Percentiles rank a stretch among this genome's conserved stretches.
phyloP scores from a whole-genome alignment of 2,329 filamentous ascomycete species.

The Hypomyces rosellus region DNA sequence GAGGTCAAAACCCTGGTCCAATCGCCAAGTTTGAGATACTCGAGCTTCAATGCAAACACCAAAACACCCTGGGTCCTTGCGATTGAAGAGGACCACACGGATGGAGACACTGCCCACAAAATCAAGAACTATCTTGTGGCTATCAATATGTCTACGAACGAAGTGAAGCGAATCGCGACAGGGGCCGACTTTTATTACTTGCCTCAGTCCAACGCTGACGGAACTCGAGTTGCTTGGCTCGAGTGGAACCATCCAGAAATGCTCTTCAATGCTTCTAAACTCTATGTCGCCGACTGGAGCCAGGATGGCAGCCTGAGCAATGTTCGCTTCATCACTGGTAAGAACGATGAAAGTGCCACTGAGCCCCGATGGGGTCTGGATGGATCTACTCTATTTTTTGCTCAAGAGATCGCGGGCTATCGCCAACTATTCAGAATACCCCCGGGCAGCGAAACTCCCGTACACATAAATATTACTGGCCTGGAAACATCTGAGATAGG shows the following conservation, averaged over 20 bases:
- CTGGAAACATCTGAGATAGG: slow-evolving; percentile 38
- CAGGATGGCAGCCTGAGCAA: slow-evolving; percentile 25
- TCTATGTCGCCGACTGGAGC: slow-evolving; percentile 39
- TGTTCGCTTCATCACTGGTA: slow-evolving; percentile 34
- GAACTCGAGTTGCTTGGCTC: slow-evolving; percentile 42
- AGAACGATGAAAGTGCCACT: slow-evolving; percentile 35
- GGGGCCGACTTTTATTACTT: slow-evolving; percentile 48
- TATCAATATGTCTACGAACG: slow-evolving; percentile 35
- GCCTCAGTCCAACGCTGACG: slow-evolving; percentile 42
- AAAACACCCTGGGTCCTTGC: slow-evolving; percentile 39
- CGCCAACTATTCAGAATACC: slow-evolving; percentile 40
- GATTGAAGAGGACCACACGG: slow-evolving; percentile 44
- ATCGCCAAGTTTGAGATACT: slow-evolving; percentile 33
- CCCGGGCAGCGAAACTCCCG: slow-evolving; percentile 20
- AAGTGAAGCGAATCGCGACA: slow-evolving; percentile 32
- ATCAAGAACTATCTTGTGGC: slow-evolving; percentile 35
- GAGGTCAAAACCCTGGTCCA: slow-evolving; percentile 28
- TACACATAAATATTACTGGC: slow-evolving; percentile 28
- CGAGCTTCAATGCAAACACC: slow-evolving; percentile 39
- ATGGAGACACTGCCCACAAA: slow-evolving; percentile 23
- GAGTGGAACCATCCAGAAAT: slow-evolving; percentile 50
- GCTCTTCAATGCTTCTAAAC: slow-evolving; percentile 41
- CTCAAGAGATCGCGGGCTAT: slow-evolving; percentile 39
- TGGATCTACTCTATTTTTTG: slow-evolving; percentile 39
- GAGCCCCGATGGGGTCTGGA: slow-evolving; percentile 47